A percentile compares a stretch with the other conserved stretches of the same genome.
These are phyloP conservation scores for Tricholoma matsutake DNA, from an alignment of 768 basidiomycete genomes.

Conservation along the genomic window DNA sequence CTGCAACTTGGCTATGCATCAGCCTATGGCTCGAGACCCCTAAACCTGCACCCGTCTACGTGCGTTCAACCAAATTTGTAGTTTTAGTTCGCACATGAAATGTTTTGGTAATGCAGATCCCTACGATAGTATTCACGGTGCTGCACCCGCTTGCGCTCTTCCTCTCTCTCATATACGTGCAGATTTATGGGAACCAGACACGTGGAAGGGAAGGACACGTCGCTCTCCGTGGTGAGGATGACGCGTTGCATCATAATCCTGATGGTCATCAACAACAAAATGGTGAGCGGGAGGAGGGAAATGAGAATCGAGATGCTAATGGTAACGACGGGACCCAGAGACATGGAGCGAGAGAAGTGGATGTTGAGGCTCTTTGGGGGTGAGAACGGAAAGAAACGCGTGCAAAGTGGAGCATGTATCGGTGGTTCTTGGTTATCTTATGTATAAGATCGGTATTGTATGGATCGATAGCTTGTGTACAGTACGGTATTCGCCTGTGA, in stretches of 20 bases:
- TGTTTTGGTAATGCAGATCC: constrained; percentile 38
- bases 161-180: constrained; percentile 38
- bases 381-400: neutral
- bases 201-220: constrained; percentile 4
- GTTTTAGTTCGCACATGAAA: neutral
- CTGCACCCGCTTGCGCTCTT: constrained; percentile 63
- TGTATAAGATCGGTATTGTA: no score
- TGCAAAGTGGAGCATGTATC: neutral
- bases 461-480: no score
- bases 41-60: constrained; percentile 64
- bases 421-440: no score
- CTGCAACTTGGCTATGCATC: constrained; percentile 70
- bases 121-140: constrained; percentile 60
- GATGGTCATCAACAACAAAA: constrained; percentile 1
- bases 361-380: constrained; percentile 18
- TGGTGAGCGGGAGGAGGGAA: neutral
- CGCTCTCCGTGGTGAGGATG: constrained; percentile 22
- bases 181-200: constrained; percentile 18
- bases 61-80: constrained; percentile 31
- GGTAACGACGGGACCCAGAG: neutral
- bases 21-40: constrained; percentile 59
- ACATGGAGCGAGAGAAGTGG: constrained; percentile 13
- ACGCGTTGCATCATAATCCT: constrained; percentile 10
- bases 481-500: no score
- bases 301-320: neutral